Evolutionary conservation across 2,329 filamentous ascomycete species (phyloP).

Genomic region (Ascochyta koolunga): DNA sequence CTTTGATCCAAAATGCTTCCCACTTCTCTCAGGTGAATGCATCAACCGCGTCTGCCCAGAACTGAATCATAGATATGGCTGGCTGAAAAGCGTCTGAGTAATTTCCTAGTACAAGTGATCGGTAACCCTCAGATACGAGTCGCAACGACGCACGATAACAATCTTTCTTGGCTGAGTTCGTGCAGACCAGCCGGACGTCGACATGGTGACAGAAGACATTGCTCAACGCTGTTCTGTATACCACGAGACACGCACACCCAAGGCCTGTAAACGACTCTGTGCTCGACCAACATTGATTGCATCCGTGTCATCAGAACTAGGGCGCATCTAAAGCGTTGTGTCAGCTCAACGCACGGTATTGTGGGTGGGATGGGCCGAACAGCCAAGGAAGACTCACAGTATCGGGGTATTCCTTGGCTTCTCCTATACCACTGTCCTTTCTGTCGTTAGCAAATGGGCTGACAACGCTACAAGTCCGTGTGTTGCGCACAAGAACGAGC

Average conservation of each 20-base stretch:
- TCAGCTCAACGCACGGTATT: background rate
- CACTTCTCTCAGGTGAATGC: background rate
- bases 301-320: conserved; percentile 1
- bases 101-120: no score
- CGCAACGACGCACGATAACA: background rate
- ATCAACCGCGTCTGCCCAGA: background rate
- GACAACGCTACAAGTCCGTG: background rate
- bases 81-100: no score
- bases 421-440: conserved; percentile 9
- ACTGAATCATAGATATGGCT: no score
- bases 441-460: background rate
- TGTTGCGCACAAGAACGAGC: conserved; percentile 28
- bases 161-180: background rate
- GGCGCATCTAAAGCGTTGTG: conserved; percentile 3
- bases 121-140: no score
- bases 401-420: background rate
- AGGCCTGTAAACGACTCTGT: conserved; percentile 15
- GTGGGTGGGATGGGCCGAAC: background rate
- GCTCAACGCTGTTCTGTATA: conserved; percentile 19
- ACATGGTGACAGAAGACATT: background rate
- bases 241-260: conserved; percentile 30
- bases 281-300: conserved; percentile 10
- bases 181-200: background rate
- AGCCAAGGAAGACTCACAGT: conserved; percentile 1
- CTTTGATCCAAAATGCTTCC: background rate